A percentile compares a stretch with the other conserved stretches of the same genome.
These are phyloP conservation scores for Delphinella strobiligena DNA, from an alignment of 2,329 filamentous ascomycete species.

Conservation along the genomic window DNA sequence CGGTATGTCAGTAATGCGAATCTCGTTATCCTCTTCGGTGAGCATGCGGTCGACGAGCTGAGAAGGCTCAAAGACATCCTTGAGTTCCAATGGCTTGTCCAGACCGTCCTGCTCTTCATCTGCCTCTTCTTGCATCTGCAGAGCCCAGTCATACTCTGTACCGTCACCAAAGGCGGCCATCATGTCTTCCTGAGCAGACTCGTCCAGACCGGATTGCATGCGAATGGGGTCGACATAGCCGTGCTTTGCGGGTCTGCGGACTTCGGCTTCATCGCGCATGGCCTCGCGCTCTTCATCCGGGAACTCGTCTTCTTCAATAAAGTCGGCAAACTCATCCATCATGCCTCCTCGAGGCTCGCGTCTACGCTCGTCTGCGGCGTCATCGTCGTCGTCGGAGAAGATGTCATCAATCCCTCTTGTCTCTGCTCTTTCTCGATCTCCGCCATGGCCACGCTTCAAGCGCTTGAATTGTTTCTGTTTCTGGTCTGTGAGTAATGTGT, in stretches of 20 bases:
- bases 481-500: too few relatives aligned
- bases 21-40: constrained; percentile 87
- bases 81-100: constrained; percentile 78
- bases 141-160: constrained; percentile 88
- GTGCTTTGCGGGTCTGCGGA: constrained; percentile 65
- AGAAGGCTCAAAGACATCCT: constrained; percentile 96
- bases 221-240: constrained; percentile 60
- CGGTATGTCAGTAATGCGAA: constrained; percentile 78
- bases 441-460: constrained; percentile 79
- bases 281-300: constrained; percentile 70
- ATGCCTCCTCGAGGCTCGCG: constrained; percentile 33
- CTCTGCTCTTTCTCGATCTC: constrained; percentile 49
- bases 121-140: constrained; percentile 78
- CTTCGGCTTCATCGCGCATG: constrained; percentile 75
- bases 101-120: constrained; percentile 64
- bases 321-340: constrained; percentile 75
- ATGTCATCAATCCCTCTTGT: constrained; percentile 77
- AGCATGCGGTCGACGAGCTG: constrained; percentile 89
- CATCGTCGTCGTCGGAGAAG: constrained; percentile 88
- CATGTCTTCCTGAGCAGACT: constrained; percentile 91
- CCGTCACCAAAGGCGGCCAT: constrained; percentile 91
- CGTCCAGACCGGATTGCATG: constrained; percentile 56
- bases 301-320: constrained; percentile 92
- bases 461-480: constrained; percentile 93
- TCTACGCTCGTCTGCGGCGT: constrained; percentile 32